A percentile compares a stretch with the other conserved stretches of the same genome.
These are phyloP conservation scores for Penicillium frequentans DNA, from an alignment of 2,329 filamentous ascomycete species.

Conservation along the genomic window DNA sequence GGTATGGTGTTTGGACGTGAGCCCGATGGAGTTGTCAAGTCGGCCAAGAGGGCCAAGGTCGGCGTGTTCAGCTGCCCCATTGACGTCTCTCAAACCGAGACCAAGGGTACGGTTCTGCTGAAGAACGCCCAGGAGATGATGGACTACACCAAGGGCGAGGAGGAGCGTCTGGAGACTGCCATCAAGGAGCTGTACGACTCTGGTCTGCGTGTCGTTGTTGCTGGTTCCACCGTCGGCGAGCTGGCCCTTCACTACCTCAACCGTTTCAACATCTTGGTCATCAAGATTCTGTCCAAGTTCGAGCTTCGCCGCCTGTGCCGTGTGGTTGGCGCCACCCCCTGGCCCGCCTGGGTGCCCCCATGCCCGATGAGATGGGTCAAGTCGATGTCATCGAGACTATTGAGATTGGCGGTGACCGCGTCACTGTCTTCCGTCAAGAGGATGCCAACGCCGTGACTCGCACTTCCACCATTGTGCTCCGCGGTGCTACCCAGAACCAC, in stretches of 20 bases:
- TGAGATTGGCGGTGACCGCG: conserved; percentile 95
- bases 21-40: conserved; percentile 90
- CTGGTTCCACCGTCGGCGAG: conserved; percentile 91
- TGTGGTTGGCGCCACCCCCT: conserved; percentile 94
- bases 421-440: conserved; percentile 98
- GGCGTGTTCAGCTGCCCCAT: conserved; percentile 95
- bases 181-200: conserved; percentile 97
- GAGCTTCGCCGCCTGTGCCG: conserved; percentile 93
- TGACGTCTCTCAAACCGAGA: conserved; percentile 94
- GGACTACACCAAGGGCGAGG: conserved; percentile 96
- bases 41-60: conserved; percentile 89
- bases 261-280: conserved; percentile 90
- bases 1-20: conserved; percentile 98
- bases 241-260: conserved; percentile 97
- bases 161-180: conserved; percentile 80
- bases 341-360: conserved; percentile 89
- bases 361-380: conserved; percentile 99
- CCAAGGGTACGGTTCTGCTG: conserved; percentile 94
- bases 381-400: conserved; percentile 95
- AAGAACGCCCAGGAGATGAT: conserved; percentile 99
- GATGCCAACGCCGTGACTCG: conserved; percentile 73
- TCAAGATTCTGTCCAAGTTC: conserved; percentile 98
- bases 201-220: conserved; percentile 86
- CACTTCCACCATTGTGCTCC: conserved; percentile 89
- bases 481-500: conserved; percentile 96